A percentile compares a stretch with the other conserved stretches of the same genome.
Conservation (phyloP, 2,329 filamentous ascomycete genomes). For the Ophiostoma sp. region DNA sequence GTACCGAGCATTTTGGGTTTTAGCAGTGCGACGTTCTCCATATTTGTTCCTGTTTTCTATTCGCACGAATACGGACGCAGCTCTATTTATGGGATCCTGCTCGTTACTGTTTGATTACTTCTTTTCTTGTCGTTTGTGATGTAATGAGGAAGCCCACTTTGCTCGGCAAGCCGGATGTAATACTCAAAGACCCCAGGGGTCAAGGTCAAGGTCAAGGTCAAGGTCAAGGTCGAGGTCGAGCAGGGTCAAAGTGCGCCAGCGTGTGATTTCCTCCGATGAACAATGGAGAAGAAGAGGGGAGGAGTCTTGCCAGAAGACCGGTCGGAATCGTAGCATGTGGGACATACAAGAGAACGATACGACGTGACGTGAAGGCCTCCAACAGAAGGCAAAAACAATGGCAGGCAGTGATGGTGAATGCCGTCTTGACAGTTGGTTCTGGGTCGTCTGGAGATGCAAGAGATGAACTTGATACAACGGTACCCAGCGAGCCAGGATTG, state of each 20-base stretch:
- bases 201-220: not conserved
- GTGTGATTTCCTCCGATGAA: not conserved
- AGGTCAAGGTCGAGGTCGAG: too few relatives aligned
- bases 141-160: not conserved
- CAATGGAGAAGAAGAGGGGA: not conserved
- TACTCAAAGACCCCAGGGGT: not conserved
- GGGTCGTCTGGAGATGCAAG: constrained; percentile 12
- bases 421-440: not conserved
- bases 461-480: constrained; percentile 1
- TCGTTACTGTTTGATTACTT: not conserved
- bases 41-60: not conserved
- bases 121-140: not conserved
- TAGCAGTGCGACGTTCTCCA: constrained; percentile 10
- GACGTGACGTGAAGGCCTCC: not conserved
- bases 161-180: not conserved
- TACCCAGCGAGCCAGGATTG: not conserved
- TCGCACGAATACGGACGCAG: not conserved
- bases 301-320: not conserved
- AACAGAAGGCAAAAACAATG: too few relatives aligned
- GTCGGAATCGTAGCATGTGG: not conserved
- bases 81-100: not conserved
- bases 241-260: too few relatives aligned
- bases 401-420: not conserved
- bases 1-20: not conserved
- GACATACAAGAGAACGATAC: not conserved